A percentile compares a stretch with the other conserved stretches of the same genome.
phyloP scores from a whole-genome alignment of 176 grass and related monocot species.

The Rhynchospora breviuscula region DNA sequence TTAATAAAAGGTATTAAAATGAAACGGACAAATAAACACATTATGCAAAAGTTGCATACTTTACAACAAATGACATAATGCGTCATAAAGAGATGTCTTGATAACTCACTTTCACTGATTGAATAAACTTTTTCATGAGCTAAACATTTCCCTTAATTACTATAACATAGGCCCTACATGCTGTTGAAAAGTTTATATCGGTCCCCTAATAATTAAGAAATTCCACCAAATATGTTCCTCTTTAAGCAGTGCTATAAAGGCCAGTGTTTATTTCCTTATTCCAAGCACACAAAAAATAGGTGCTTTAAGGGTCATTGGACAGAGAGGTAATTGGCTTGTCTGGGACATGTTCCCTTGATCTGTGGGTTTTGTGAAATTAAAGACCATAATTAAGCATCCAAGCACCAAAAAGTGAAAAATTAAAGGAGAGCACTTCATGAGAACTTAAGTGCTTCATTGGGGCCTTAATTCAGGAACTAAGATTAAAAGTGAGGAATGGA shows the following conservation, averaged over 20 bases:
- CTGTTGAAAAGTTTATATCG: background rate
- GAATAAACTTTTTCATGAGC: background rate
- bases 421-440: slow-evolving; percentile 2
- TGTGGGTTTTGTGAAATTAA: slow-evolving; percentile 2
- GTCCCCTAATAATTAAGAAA: slow-evolving; percentile 19
- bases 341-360: slow-evolving; percentile 17
- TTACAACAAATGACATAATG: slow-evolving; percentile 1
- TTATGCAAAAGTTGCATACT: background rate
- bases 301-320: slow-evolving; percentile 5
- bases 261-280: slow-evolving; percentile 1
- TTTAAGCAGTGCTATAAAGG: slow-evolving; percentile 8
- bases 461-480: slow-evolving; percentile 10
- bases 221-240: slow-evolving; percentile 5
- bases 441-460: background rate
- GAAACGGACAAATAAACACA: background rate
- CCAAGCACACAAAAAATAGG: background rate
- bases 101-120: slow-evolving; percentile 15
- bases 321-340: slow-evolving; percentile 1
- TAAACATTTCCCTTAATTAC: slow-evolving; percentile 16
- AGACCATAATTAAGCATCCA: slow-evolving; percentile 6
- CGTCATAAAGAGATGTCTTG: slow-evolving; percentile 12
- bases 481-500: background rate
- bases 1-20: background rate
- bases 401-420: background rate
- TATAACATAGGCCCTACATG: slow-evolving; percentile 3